These are phyloP conservation scores for Chalaropsis thielavioides DNA, from an alignment of 2,329 filamentous ascomycete genomes.

Conservation along the genomic window DNA sequence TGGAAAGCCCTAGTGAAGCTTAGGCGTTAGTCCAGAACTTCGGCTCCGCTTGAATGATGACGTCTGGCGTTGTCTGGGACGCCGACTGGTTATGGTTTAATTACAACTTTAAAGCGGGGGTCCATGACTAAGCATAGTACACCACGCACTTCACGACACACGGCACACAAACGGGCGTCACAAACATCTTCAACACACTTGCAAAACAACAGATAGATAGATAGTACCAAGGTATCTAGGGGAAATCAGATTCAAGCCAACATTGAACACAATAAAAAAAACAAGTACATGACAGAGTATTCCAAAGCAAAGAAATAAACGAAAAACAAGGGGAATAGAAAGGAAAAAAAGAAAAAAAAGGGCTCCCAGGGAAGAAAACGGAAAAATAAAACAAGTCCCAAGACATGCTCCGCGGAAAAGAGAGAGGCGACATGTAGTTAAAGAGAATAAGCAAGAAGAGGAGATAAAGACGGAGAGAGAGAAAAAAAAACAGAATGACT, in stretches of 20 bases:
- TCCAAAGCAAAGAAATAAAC: neutral
- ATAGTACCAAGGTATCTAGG: slow-evolving; percentile 9
- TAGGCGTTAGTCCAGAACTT: neutral
- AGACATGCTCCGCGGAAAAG: neutral
- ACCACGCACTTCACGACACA: too few species aligned
- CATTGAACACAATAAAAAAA: slow-evolving; percentile 2
- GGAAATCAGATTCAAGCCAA: neutral
- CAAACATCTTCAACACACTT: neutral
- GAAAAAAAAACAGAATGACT: slow-evolving; percentile 2
- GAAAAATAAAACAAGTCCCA: neutral
- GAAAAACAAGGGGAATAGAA: slow-evolving; percentile 4
- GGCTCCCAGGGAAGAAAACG: neutral
- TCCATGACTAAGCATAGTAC: neutral
- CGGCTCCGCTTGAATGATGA: neutral
- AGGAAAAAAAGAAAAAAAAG: slow-evolving; percentile 2
- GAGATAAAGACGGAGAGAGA: neutral
- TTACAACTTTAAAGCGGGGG: neutral
- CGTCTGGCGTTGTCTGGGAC: neutral
- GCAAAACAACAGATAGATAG: neutral
- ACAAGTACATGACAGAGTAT: slow-evolving; percentile 7
- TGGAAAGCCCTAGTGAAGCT: neutral
- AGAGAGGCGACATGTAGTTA: neutral
- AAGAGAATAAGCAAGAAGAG: slow-evolving; percentile 6
- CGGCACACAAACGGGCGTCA: neutral
- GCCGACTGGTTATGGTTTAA: neutral